phyloP scores from a whole-genome alignment of 2,329 filamentous ascomycete genomes.

The Waltergamsia citrina region DNA sequence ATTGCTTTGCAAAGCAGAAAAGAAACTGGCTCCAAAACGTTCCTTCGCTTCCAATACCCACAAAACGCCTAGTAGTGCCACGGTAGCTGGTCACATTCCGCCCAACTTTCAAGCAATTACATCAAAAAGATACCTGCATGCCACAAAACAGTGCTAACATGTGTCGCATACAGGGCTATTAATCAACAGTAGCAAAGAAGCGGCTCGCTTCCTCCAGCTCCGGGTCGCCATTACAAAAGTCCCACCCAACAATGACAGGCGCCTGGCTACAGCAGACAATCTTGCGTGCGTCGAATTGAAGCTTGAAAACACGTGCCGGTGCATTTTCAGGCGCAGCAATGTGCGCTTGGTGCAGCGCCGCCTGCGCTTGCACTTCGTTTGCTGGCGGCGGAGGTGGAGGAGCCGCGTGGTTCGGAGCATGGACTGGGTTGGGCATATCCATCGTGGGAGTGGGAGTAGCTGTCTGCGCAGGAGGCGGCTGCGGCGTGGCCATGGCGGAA shows the following conservation, averaged over 20 bases:
- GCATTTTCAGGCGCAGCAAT: constrained; percentile 26
- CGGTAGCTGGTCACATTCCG: no score
- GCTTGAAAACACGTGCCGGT: constrained; percentile 73
- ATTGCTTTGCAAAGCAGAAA: no score
- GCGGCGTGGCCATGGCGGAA: not conserved
- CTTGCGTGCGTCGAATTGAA: constrained; percentile 88
- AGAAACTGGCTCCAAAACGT: no score
- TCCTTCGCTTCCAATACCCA: no score
- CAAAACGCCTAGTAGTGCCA: no score
- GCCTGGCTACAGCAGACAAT: constrained; percentile 95
- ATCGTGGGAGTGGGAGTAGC: not conserved
- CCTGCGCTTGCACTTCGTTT: not conserved
- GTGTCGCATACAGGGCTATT: constrained; percentile 4
- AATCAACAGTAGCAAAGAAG: constrained; percentile 61
- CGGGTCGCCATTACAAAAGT: constrained; percentile 82
- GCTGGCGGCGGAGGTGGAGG: not conserved
- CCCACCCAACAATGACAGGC: constrained; percentile 89
- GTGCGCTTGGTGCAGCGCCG: not conserved
- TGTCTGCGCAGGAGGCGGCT: not conserved
- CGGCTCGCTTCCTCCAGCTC: constrained; percentile 69
- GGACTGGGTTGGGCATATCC: no score
- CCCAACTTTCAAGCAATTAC: not conserved
- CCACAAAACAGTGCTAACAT: not conserved
- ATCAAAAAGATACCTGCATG: not conserved
- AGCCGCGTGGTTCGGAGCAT: not conserved